These are phyloP conservation scores for Capsicum pubescens DNA, from an alignment of 257 asterid genomes.

Conservation along the genomic window DNA sequence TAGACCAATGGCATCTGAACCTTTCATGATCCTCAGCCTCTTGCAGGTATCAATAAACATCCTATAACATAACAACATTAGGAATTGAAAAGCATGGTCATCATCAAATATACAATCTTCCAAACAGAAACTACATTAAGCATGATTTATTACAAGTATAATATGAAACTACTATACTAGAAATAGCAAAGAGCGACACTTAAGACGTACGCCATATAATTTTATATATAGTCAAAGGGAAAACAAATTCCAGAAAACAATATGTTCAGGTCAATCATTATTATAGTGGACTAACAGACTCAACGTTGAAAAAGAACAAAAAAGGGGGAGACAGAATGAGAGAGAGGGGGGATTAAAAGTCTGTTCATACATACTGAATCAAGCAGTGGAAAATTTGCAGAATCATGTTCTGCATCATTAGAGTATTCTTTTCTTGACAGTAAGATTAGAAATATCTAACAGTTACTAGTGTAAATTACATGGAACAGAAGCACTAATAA, in stretches of 20 bases:
- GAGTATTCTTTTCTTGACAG: neutral
- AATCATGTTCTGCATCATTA: constrained; percentile 3
- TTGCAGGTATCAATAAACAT: constrained; percentile 56
- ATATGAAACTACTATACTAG: neutral
- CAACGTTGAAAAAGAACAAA: neutral
- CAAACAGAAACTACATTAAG: neutral
- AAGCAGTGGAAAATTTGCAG: neutral
- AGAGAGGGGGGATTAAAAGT: neutral
- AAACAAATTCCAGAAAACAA: neutral
- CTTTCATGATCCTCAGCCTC: constrained; percentile 54
- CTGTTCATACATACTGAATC: neutral
- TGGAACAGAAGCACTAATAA: neutral
- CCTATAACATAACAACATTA: constrained; percentile 36
- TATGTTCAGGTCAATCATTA: neutral
- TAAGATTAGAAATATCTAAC: neutral
- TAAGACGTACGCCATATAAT: neutral
- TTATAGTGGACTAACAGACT: neutral
- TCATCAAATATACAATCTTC: neutral
- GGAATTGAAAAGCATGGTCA: neutral
- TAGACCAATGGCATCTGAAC: constrained; percentile 59
- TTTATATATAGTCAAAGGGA: neutral
- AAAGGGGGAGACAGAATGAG: neutral
- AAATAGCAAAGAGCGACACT: neutral
- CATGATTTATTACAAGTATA: neutral
- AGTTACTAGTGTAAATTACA: neutral